Percentiles rank a stretch among this genome's conserved stretches.
Evolutionary conservation across 768 basidiomycete genomes (phyloP).

Genomic region (Cyclocybe cylindracea): DNA sequence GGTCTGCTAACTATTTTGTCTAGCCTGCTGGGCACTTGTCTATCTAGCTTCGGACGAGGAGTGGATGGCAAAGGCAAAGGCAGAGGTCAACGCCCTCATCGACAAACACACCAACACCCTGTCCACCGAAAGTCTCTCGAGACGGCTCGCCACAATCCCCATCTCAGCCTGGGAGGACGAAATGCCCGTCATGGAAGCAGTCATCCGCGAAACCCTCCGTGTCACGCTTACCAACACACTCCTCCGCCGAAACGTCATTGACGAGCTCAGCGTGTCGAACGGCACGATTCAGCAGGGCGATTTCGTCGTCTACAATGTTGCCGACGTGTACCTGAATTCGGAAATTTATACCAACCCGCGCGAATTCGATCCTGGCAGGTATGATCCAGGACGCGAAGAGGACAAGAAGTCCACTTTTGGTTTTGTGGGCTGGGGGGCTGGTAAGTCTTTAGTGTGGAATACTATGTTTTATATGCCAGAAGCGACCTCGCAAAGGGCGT

Average conservation of each 20-base stretch:
- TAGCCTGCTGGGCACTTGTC: constrained; percentile 39
- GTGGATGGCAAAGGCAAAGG: constrained; percentile 32
- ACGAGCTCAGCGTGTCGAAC: constrained; percentile 27
- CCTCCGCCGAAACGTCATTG: constrained; percentile 34
- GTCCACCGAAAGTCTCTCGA: constrained; percentile 30
- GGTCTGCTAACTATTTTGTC: neutral
- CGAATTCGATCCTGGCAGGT: constrained; percentile 37
- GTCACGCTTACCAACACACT: constrained; percentile 26
- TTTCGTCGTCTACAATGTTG: constrained; percentile 33
- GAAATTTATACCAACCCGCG: constrained; percentile 34
- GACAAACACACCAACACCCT: constrained; percentile 24
- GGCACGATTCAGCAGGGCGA: constrained; percentile 29
- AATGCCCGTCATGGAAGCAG: constrained; percentile 35
- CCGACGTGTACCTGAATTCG: constrained; percentile 36
- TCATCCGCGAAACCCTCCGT: constrained; percentile 41
- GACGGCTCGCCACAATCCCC: constrained; percentile 34
- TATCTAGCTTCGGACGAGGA: constrained; percentile 30
- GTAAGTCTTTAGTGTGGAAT: constrained; percentile 12
- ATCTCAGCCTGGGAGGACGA: constrained; percentile 40
- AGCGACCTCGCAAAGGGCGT: constrained; percentile 13
- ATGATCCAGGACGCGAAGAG: constrained; percentile 28
- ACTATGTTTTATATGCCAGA: too few species aligned
- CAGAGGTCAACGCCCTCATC: constrained; percentile 32
- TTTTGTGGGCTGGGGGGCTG: constrained; percentile 37
- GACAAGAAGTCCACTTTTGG: constrained; percentile 26